phyloP scores from a whole-genome alignment of 805 yeast species.

The Suhomyces canberraensis region DNA sequence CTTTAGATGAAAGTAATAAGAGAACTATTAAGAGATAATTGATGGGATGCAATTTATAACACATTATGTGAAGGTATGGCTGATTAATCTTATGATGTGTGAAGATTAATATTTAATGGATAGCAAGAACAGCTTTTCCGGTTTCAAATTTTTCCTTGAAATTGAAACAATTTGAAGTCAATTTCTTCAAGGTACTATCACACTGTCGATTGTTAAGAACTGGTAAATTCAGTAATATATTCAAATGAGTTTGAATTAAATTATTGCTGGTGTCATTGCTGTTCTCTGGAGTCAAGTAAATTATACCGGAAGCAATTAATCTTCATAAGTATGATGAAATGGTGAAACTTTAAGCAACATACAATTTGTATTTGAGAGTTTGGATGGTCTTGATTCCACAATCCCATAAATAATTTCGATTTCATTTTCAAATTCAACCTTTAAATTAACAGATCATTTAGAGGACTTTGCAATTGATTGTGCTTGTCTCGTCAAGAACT shows the following conservation, averaged over 20 bases:
- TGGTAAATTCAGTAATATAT: conserved; percentile 58
- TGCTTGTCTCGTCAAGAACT: conserved; percentile 42
- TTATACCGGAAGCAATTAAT: conserved; percentile 81
- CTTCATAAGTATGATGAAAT: conserved; percentile 71
- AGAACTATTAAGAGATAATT: too few relatives aligned
- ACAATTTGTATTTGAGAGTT: conserved; percentile 38
- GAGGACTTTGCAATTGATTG: conserved; percentile 11
- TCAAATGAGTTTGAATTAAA: conserved; percentile 45
- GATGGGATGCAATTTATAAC: too few relatives aligned
- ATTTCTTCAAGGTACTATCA: conserved; percentile 50
- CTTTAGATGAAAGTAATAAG: too few relatives aligned
- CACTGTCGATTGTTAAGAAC: conserved; percentile 53
- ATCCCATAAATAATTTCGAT: conserved; percentile 37
- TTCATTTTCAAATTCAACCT: conserved; percentile 44
- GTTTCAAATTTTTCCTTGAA: conserved; percentile 36
- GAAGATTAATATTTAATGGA: too few relatives aligned
- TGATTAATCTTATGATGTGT: too few relatives aligned
- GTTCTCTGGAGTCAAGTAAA: conserved; percentile 45
- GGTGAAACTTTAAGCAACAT: conserved; percentile 47
- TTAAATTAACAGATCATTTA: conserved; percentile 22
- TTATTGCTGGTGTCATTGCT: conserved; percentile 33
- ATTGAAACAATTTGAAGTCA: conserved; percentile 33
- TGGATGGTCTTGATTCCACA: conserved; percentile 20
- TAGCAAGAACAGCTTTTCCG: conserved; percentile 33
- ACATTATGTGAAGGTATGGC: too few relatives aligned